These are phyloP conservation scores for Microdochium nivale DNA, from an alignment of 2,329 filamentous ascomycete species.

Conservation along the genomic window DNA sequence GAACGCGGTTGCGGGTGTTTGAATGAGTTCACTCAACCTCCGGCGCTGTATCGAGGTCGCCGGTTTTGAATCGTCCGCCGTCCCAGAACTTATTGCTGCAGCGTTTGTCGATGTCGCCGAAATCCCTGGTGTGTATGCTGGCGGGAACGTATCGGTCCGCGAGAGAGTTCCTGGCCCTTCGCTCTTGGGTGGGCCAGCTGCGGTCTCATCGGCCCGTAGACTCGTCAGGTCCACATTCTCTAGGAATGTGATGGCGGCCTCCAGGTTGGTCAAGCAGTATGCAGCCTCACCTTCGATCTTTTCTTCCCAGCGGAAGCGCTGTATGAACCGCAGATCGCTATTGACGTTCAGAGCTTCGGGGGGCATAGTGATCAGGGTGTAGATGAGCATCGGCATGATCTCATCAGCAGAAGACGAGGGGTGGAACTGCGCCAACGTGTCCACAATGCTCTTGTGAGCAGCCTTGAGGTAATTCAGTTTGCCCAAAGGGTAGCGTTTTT, in stretches of 20 bases:
- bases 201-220: constrained; percentile 69
- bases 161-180: constrained; percentile 38
- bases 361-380: constrained; percentile 84
- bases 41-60: constrained; percentile 41
- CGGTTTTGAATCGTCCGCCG: constrained; percentile 20
- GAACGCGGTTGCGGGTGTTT: constrained; percentile 73
- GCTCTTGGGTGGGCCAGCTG: constrained; percentile 56
- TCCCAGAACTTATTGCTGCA: constrained; percentile 21
- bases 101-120: constrained; percentile 22
- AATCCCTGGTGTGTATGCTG: constrained; percentile 41
- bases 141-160: constrained; percentile 46
- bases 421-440: constrained; percentile 62
- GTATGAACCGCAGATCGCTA: constrained; percentile 92
- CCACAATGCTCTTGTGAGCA: constrained; percentile 90
- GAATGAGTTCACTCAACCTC: constrained; percentile 78
- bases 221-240: constrained; percentile 93
- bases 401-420: constrained; percentile 89
- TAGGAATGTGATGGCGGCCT: constrained; percentile 88
- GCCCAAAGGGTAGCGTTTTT: constrained; percentile 78
- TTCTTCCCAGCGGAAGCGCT: constrained; percentile 75
- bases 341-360: constrained; percentile 81
- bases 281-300: constrained; percentile 91
- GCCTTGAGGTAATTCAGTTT: constrained; percentile 85
- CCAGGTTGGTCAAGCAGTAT: constrained; percentile 92
- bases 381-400: constrained; percentile 94